Base-by-base conservation (phyloP, 495 filamentous ascomycete genomes). In the Evansstolkia leycettana region DNA sequence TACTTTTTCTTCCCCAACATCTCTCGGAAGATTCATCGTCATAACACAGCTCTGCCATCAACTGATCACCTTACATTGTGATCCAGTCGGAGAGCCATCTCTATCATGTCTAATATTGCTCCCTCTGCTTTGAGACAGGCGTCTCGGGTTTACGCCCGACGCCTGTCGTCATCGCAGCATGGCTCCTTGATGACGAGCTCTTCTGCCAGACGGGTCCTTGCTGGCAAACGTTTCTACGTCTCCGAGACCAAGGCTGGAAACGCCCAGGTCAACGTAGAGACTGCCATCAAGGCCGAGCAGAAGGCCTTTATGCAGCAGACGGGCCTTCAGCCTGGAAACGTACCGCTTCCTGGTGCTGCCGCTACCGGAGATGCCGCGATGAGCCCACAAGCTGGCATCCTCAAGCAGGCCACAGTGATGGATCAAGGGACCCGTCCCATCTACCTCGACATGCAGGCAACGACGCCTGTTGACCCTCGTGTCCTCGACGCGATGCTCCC, bases 401-500 rank as follows among this genome's bases (percentile, higher is more conserved):
- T 99, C 30, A 92, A 90, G 59, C 81, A 94, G 51, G 92, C 87
- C 2, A 84, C 83, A 17, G 67, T 94, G 37, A 82, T 96, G 82
- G 90, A 94, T 50, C 77, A 94, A 62, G 90, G 92, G 42, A 77
- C 83, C 34, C 74, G 90, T 23, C 90, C 90, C 11, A 95, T 98
- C 47, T 98, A 96, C 49, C 79, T 98, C 26, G 90, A 98, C 52
- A 93, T 93, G 84, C 90, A 99, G 63, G 89, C 90, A 11, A 98
- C 90, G 2, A 96, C 92, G n/a, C 90, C 90, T 7, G 72, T 84
- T 6, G 90, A 98, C 47, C 90, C 90, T 27, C 74, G 90, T 34
- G 90, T 96, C 25, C 69, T 98, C 8, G 90, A 98, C 50, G 84
- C 87, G 31, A 98, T 98, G 90, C 71, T 98, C 14, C 90, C 90